These are phyloP conservation scores for Salix exigua DNA, from an alignment of 345 rosid species.

Conservation along the genomic window DNA sequence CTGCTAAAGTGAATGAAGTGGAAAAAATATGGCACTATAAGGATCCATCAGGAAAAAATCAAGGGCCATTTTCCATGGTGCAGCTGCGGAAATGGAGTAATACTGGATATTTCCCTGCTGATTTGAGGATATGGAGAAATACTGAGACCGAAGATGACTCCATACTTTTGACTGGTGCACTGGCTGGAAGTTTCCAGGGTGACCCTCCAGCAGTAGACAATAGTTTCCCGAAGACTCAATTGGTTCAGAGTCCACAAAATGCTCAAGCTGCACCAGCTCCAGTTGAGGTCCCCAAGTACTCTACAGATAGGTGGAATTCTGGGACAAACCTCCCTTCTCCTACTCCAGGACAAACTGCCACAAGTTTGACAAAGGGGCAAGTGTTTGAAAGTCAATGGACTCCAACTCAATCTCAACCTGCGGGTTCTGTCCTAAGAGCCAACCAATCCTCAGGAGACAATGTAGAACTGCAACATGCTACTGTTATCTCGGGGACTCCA, in stretches of 20 bases:
- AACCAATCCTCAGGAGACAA: constrained; percentile 29
- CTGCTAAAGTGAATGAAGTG: constrained; percentile 56
- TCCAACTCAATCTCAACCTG: constrained; percentile 43
- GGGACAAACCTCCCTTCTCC: constrained; percentile 85
- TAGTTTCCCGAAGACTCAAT: constrained; percentile 36
- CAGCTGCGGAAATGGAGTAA: constrained; percentile 95
- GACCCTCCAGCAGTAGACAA: constrained; percentile 37
- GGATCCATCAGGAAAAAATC: constrained; percentile 94
- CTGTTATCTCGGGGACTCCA: constrained; percentile 28
- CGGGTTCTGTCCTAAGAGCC: constrained; percentile 28
- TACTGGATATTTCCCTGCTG: constrained; percentile 86
- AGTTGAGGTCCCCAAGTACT: constrained; percentile 49
- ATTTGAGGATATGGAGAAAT: constrained; percentile 78
- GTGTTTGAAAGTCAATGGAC: constrained; percentile 64
- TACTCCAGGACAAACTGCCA: constrained; percentile 63
- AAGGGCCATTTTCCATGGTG: constrained; percentile 92
- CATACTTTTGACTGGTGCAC: constrained; percentile 65
- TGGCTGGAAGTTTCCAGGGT: constrained; percentile 64
- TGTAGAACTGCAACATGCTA: constrained; percentile 27
- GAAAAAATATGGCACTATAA: constrained; percentile 91
- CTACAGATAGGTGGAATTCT: constrained; percentile 55
- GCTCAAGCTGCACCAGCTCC: constrained; percentile 26
- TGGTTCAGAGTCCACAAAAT: constrained; percentile 18
- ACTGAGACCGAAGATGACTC: constrained; percentile 62
- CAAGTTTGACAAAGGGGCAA: constrained; percentile 38